phyloP scores from a whole-genome alignment of 805 yeast genomes.

The Barnettozyma sp. region DNA sequence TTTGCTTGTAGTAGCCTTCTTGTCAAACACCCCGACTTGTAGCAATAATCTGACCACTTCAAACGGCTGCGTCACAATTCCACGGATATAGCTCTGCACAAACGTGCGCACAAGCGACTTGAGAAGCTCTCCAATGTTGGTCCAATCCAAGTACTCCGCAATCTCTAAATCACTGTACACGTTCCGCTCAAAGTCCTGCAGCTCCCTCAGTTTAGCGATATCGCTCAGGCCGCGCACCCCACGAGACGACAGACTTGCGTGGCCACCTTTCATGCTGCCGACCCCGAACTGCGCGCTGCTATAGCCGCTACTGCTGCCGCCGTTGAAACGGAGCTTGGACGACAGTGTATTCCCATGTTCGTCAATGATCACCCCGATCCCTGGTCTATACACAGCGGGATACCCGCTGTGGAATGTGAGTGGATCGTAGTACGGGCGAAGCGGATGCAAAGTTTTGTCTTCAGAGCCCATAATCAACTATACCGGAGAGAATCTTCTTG shows the following conservation, averaged over 20 bases:
- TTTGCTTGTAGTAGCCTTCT: constrained; percentile 11
- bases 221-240: constrained; percentile 4
- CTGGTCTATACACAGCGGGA: constrained; percentile 52
- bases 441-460: constrained; percentile 11
- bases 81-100: constrained; percentile 59
- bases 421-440: constrained; percentile 69
- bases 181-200: constrained; percentile 23
- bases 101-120: constrained; percentile 55
- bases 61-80: constrained; percentile 77
- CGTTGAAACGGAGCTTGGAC: constrained; percentile 26
- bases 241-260: constrained; percentile 3
- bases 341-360: constrained; percentile 34
- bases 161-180: constrained; percentile 48
- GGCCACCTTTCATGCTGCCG: constrained; percentile 10
- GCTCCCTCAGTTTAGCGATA: constrained; percentile 15
- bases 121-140: constrained; percentile 49
- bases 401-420: constrained; percentile 60
- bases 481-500: neutral
- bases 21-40: constrained; percentile 64
- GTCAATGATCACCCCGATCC: constrained; percentile 50
- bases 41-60: constrained; percentile 72
- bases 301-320: constrained; percentile 9
- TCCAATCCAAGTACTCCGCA: constrained; percentile 55
- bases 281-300: constrained; percentile 20
- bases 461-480: neutral